Base-by-base conservation (phyloP, 345 rosid genomes). In the Tarenaya hassleriana region DNA sequence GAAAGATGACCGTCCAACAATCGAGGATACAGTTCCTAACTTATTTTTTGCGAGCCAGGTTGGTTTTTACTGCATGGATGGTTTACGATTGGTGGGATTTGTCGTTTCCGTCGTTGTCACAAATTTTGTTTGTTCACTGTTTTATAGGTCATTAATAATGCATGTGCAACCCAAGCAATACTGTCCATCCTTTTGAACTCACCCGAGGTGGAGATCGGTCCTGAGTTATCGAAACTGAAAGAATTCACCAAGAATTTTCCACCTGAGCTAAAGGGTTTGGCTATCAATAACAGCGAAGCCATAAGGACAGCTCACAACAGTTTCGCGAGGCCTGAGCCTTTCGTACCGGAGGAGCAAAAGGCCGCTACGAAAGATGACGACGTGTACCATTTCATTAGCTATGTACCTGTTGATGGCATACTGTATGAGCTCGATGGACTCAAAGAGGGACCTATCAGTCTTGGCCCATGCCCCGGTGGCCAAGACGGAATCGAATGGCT, bases 151-250 rank as follows among this genome's bases (percentile, higher is more conserved):
- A 92, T 92, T 42, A 92, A 88, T 63, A 88, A 92, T 75, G 98
- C 98, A 35, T 92, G 98, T 75, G 98, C 98, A 47, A 92, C 97
- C n/a, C 98, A 92, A 78, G 97, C 98, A 5, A 92, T 92, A 56
- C 56, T 92, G 54, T 86, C 98, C 5, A 81, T 88, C 70, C 82
- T 92, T 52, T 47, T 92, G 85, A 92, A 92, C 69, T 79, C 86
- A 64, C 76, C 94, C 6, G 95, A 83, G 15, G 75, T 92, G 13
- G 98, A 88, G 52, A 80, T 88, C 24, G 98, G 98, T 41, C 88
- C 91, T 1, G 98, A 92, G 59, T 51, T 92, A 47, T 70, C 82
- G 0, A 80, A 76, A 32, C 74, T 92, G 60, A 88, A 85, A 72
- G 98, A 92, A 5, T 92, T 92, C 67, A 78, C 94, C 12, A 88